Conservation (phyloP, 2,329 filamentous ascomycete species). For the Berkeleyomyces basicola region DNA sequence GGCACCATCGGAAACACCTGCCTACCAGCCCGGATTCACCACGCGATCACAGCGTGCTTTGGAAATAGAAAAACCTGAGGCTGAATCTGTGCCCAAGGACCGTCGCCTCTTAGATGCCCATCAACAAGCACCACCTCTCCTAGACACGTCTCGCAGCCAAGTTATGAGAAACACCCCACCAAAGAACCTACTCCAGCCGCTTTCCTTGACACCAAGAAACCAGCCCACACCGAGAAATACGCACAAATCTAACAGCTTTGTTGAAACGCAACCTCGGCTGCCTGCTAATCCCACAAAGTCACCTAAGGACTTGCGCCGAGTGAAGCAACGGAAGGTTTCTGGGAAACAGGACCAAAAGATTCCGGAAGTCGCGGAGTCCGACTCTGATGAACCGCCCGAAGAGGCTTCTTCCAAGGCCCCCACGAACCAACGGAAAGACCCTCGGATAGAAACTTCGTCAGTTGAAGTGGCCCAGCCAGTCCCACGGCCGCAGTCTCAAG, state of each 20-base stretch:
- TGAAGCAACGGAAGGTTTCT: not conserved
- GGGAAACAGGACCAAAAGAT: not conserved
- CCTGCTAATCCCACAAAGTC: not conserved
- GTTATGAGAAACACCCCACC: not conserved
- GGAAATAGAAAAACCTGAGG: not conserved
- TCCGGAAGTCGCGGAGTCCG: constrained; percentile 16
- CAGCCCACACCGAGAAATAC: not conserved
- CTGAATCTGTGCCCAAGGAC: not conserved
- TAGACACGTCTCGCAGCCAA: not conserved
- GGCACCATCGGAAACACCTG: not conserved
- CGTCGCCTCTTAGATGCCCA: not conserved
- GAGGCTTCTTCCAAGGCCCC: not conserved
- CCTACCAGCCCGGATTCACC: not conserved
- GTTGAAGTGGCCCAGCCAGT: not conserved
- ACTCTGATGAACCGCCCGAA: constrained; percentile 19
- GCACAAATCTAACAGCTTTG: not conserved
- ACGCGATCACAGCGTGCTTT: not conserved
- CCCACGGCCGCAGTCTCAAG: not conserved
- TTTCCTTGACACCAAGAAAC: not conserved
- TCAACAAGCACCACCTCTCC: not conserved
- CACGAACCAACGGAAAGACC: not conserved
- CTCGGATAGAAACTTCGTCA: not conserved
- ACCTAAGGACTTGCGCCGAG: not conserved
- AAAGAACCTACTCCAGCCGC: not conserved
- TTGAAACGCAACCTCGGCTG: not conserved